Percentiles rank a stretch among this genome's conserved stretches.
phyloP scores from a whole-genome alignment of 2,329 filamentous ascomycete species.

The Nannizziopsis arthrosporioides region DNA sequence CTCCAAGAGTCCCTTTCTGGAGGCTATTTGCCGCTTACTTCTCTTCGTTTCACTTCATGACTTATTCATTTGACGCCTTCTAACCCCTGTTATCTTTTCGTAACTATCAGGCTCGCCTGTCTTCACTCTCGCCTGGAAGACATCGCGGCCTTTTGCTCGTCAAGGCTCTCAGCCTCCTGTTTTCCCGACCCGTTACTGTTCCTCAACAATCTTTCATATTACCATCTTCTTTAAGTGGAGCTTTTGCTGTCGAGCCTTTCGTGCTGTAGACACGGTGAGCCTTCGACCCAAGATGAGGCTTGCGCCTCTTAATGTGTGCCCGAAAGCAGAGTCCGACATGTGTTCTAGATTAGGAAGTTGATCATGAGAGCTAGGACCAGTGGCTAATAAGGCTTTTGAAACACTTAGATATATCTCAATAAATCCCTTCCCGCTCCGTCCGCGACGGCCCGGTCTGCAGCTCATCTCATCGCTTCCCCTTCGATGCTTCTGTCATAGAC shows the following conservation, averaged over 20 bases:
- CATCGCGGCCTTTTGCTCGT: background rate
- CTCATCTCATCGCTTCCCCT: background rate
- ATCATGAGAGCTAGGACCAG: slow-evolving; percentile 1
- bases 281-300: background rate
- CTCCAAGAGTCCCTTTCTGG: background rate
- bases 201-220: background rate
- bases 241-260: background rate
- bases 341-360: slow-evolving; percentile 4
- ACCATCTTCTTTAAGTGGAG: background rate
- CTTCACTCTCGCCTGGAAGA: background rate
- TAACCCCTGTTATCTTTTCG: background rate
- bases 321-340: background rate
- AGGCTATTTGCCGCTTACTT: background rate
- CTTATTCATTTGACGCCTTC: background rate
- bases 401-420: background rate
- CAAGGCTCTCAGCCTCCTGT: background rate
- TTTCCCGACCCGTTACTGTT: background rate
- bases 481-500: slow-evolving; percentile 3
- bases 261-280: slow-evolving; percentile 5
- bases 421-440: background rate
- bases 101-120: background rate
- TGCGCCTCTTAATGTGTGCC: background rate
- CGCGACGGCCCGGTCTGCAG: background rate
- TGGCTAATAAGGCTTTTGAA: slow-evolving; percentile 2
- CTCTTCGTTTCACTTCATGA: background rate